Base-by-base conservation (phyloP, 768 basidiomycete species). In the Tricholoma sp. region DNA sequence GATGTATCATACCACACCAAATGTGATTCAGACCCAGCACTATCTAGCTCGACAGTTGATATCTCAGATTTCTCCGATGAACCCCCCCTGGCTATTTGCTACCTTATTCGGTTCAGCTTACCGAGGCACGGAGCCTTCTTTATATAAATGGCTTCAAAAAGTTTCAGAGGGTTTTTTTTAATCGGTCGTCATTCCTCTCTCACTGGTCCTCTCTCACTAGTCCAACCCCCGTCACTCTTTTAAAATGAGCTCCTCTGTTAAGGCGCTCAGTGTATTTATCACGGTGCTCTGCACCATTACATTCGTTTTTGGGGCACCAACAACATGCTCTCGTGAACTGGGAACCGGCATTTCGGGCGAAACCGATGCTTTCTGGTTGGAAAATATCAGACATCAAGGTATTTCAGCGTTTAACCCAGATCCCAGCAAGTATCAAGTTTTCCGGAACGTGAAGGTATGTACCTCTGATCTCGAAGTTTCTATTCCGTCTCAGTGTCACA, bases 371-470 rank as follows among this genome's bases (percentile, higher is more conserved):
- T 91, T 81, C 66, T 91, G 89, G 89, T 66, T 88, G 63, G 71
- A 90, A 67, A 80, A 61, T 50, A 89, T 91, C 64, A 82, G 79
- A 51, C 89, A 89, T 63, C 88, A 85, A 68, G 88, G 86, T 35
- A 83, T 74, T 19, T 74, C 89, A 2, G 79, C 89, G 3, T 86
- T 81, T 71, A 86, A 88, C 64, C 63, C 82, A 5, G 72, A 81
- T 64, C 76, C 80, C 10, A 66, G 67, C 39, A 65, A 69, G 9
- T 91, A 91, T 68, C 71, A 82, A 50, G 87, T 90, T 18, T 90
- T 88, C 71, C 80, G 89, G 45, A 91, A 90, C 65, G 89, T 91
- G 49, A 86, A 86, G 69, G 76, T 75, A 54, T 22, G 66, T 56
- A 66, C 62, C 56, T 57, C 60, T 5, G 5, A 12, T 29, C 52